Evolutionary conservation across 495 filamentous ascomycete species (phyloP), one percentile per base, ranked within the genome.

Genomic region (Filosporella fistucella): DNA sequence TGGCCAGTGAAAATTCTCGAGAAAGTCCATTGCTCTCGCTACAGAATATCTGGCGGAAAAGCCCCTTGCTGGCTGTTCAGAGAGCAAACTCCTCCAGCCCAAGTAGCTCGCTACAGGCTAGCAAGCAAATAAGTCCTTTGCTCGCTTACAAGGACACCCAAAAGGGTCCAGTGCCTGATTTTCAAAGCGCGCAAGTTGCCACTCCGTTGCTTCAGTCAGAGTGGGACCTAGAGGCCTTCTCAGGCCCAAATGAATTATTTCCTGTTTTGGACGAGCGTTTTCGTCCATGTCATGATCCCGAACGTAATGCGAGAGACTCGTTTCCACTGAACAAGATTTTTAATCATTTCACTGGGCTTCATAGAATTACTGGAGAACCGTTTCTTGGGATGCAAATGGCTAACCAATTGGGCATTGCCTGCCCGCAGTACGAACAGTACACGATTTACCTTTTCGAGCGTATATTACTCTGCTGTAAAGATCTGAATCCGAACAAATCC

Each of bases 391-490:
- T 20, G 32, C n/a, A 51, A 28, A 45, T 35, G 42, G 53, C 57
- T 60, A 44, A 60, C 39, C 18, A 26, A 16, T 30, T 33, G 45
- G 55, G 59, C 57, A 17, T 35, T 47, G 17, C 42, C 52, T 54
- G 53, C 57, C 49, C 51, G 10, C 12, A 13, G 6, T 42, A 33
- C 40, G 38, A 60, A 45, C 62, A 97, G 89, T 98, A 97, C 63
- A 90, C 93, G 58, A 95, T 98, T 42, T 98, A 95, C 65, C 80
- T 98, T 24, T 98, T 98, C 63, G 87, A 97, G 63, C 83, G 81
- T 52, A 98, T 98, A 42, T 75, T 98, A 17, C 80, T 98, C 18
- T 98, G 93, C 58, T 98, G 93, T 82, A 98, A 97, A 70, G 93
- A 98, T 58, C 74, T 91, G 34, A 85, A 86, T 42, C 83, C 86